Base-by-base conservation (phyloP, 345 rosid genomes). In the Zanthoxylum bungeanum region DNA sequence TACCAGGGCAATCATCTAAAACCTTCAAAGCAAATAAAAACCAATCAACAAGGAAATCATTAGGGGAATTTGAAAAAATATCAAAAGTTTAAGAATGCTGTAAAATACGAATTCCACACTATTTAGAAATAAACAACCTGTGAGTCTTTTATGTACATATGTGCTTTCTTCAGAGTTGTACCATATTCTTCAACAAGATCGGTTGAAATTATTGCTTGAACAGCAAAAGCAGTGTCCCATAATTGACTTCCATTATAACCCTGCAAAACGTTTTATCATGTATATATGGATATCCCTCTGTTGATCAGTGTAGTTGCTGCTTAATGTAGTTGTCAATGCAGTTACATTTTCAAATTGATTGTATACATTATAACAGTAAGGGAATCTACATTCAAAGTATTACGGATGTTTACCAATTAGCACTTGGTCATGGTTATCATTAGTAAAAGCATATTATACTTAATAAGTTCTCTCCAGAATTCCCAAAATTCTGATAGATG, bases 181-280 rank as follows among this genome's bases (percentile, higher is more conserved):
- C 94, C 89, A 74, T 84, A 92, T 79, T 88, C 97, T 69, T 92
- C 85, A 12, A 82, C 64, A 70, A 92, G 84, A 69, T 86, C 85
- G 63, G 94, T 79, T 73, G 99, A 84, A 63, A 88, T 56, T 77
- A 92, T 85, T 57, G 99, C 98, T 86, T 95, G 97, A 78, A 87
- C 79, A 68, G 92, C 82, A 78, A 95, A 95, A 76, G 91, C 74
- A 12, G 98, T 84, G 79, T 95, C 98, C 99, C 99, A 95, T 42
- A 88, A 82, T 83, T 92, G 99, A 82, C 98, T 89, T 78, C 99
- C 99, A 76, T 95, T 92, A 66, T 92, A 92, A 78, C 98, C 97
- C 99, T 95, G 90, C 80, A 75, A 51, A 62, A 73, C 24, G 7
- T 59, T 57, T 69, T 44, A 65, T 76, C 60, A 77, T 27, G 42